Percentiles rank a stretch among this genome's conserved stretches.
Conservation (phyloP, 176 grass and related monocot species). For the Metroxylon sagu region DNA sequence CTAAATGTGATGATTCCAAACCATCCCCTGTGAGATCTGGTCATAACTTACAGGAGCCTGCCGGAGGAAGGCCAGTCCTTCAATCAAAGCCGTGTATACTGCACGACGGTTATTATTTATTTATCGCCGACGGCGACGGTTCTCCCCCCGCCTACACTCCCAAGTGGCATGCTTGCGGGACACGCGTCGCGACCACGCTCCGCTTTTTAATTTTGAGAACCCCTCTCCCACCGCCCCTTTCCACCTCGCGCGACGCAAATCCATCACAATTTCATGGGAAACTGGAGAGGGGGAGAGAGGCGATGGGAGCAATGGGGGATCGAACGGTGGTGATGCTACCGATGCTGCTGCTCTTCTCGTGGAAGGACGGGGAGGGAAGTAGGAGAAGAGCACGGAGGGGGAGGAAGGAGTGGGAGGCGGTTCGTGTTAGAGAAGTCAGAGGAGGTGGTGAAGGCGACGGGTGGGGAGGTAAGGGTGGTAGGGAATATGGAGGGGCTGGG, state of each 20-base stretch:
- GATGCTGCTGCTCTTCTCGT: not conserved
- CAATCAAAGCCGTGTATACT: not conserved
- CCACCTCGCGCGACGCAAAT: too few species aligned
- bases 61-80: too few species aligned
- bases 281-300: too few species aligned
- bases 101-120: not conserved
- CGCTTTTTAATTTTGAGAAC: too few species aligned
- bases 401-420: constrained; percentile 22
- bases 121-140: not conserved
- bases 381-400: constrained; percentile 15
- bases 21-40: too few species aligned
- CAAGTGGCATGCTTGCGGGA: constrained; percentile 2
- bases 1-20: too few species aligned
- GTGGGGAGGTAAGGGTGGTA: constrained; percentile 56
- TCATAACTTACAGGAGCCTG: too few species aligned
- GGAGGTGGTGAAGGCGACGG: constrained; percentile 72
- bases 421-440: constrained; percentile 65
- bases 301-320: not conserved
- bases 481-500: constrained; percentile 28
- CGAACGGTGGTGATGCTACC: not conserved
- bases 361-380: constrained; percentile 12
- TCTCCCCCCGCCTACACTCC: not conserved
- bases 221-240: too few species aligned
- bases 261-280: too few species aligned
- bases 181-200: not conserved